A percentile compares a stretch with the other conserved stretches of the same genome.
Evolutionary conservation across 2,329 filamentous ascomycete species (phyloP).

Genomic region (Botrytis galanthina): DNA sequence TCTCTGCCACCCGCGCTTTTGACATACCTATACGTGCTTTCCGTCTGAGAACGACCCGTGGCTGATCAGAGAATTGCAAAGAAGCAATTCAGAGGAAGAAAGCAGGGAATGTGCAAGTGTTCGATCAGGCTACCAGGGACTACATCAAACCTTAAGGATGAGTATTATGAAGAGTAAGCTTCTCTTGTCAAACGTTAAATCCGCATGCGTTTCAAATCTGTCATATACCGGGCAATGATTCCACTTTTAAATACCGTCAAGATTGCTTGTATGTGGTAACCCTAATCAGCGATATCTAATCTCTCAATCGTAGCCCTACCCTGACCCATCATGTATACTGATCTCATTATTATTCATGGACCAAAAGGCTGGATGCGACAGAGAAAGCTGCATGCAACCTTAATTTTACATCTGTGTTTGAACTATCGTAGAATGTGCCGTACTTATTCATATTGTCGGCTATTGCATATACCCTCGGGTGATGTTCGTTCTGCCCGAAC

Average conservation of each 20-base stretch:
- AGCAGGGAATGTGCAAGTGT: conserved; percentile 8
- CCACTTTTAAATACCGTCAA: not conserved
- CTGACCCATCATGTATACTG: conserved; percentile 7
- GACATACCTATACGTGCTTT: not conserved
- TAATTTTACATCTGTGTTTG: not conserved
- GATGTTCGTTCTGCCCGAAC: not conserved
- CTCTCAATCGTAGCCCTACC: not conserved
- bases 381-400: not conserved
- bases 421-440: not conserved
- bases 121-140: conserved; percentile 13
- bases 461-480: not conserved
- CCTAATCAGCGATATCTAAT: not conserved
- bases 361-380: not conserved
- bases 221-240: conserved; percentile 10
- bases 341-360: not conserved
- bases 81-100: conserved; percentile 25
- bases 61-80: conserved; percentile 5
- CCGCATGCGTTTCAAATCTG: conserved; percentile 29
- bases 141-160: conserved; percentile 19
- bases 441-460: not conserved
- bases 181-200: conserved; percentile 31
- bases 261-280: not conserved
- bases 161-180: conserved; percentile 6
- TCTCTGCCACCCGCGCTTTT: not conserved
- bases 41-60: not conserved